A percentile compares a stretch with the other conserved stretches of the same genome.
phyloP scores from a whole-genome alignment of 2,329 filamentous ascomycete species.

The Aureobasidium sp. region DNA sequence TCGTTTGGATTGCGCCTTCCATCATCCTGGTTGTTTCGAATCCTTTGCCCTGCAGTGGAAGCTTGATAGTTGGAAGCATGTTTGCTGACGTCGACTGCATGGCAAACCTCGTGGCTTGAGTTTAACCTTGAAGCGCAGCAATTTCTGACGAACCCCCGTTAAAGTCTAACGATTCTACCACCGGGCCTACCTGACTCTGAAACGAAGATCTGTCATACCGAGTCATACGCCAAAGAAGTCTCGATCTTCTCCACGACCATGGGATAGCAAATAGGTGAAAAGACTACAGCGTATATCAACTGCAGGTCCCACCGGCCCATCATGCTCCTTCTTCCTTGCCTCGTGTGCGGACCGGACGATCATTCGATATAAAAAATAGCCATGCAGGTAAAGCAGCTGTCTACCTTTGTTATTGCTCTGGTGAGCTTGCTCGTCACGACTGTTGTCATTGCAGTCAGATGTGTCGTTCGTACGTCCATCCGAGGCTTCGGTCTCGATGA shows the following conservation, averaged over 20 bases:
- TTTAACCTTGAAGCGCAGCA: neutral
- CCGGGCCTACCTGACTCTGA: neutral
- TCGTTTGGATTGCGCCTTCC: neutral
- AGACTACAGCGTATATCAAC: neutral
- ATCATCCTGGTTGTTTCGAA: neutral
- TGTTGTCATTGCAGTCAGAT: conserved; percentile 14
- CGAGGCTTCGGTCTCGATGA: conserved; percentile 16
- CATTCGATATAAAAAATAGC: neutral
- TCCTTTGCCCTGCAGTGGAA: neutral
- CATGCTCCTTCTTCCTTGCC: neutral
- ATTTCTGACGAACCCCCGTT: neutral
- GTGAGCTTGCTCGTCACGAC: conserved; percentile 11
- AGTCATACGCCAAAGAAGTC: neutral
- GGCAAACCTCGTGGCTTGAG: neutral
- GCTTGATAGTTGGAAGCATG: neutral
- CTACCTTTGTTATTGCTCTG: conserved; percentile 5
- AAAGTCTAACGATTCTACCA: neutral
- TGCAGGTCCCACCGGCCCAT: neutral
- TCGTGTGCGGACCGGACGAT: neutral
- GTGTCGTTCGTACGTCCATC: conserved; percentile 9
- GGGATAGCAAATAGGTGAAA: neutral
- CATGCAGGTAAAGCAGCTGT: conserved; percentile 11
- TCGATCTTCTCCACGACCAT: neutral
- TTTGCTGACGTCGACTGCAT: neutral
- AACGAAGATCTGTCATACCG: neutral